Conservation (phyloP, 305 asterid species). For the Lippia alba region DNA sequence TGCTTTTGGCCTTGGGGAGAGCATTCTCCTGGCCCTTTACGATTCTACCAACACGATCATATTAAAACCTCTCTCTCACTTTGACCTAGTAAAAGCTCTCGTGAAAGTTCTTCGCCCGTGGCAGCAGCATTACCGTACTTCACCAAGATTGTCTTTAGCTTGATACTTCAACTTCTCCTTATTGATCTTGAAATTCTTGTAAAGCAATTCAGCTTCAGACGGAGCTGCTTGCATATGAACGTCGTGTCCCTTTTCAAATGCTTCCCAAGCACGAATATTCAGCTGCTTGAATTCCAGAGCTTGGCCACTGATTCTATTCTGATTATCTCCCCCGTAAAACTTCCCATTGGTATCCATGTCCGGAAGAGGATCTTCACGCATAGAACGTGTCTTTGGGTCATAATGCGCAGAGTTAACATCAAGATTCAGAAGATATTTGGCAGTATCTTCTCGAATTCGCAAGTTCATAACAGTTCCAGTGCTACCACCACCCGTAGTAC, state of each 20-base stretch:
- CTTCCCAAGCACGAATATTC: slow-evolving; percentile 96
- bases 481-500: slow-evolving; percentile 99
- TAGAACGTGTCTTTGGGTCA: slow-evolving; percentile 96
- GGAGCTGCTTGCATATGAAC: slow-evolving; percentile 99
- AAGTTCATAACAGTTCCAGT: slow-evolving; percentile 97
- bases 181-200: slow-evolving; percentile 71
- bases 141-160: slow-evolving; percentile 83
- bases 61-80: slow-evolving; percentile 90
- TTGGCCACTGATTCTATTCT: slow-evolving; percentile 85
- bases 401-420: slow-evolving; percentile 92
- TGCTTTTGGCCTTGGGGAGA: slow-evolving; percentile 70
- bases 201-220: slow-evolving; percentile 89
- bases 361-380: slow-evolving; percentile 99
- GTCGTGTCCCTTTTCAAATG: slow-evolving; percentile 95
- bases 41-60: slow-evolving; percentile 97
- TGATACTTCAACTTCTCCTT: slow-evolving; percentile 84
- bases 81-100: slow-evolving; percentile 86
- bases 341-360: slow-evolving; percentile 97
- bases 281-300: slow-evolving; percentile 97
- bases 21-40: slow-evolving; percentile 93
- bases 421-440: slow-evolving; percentile 95
- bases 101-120: slow-evolving; percentile 76
- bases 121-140: slow-evolving; percentile 97
- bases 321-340: slow-evolving; percentile 92
- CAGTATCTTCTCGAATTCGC: slow-evolving; percentile 97